Evolutionary conservation across 2,329 filamentous ascomycete genomes (phyloP).

Genomic region (Pseudogymnoascus sp.): DNA sequence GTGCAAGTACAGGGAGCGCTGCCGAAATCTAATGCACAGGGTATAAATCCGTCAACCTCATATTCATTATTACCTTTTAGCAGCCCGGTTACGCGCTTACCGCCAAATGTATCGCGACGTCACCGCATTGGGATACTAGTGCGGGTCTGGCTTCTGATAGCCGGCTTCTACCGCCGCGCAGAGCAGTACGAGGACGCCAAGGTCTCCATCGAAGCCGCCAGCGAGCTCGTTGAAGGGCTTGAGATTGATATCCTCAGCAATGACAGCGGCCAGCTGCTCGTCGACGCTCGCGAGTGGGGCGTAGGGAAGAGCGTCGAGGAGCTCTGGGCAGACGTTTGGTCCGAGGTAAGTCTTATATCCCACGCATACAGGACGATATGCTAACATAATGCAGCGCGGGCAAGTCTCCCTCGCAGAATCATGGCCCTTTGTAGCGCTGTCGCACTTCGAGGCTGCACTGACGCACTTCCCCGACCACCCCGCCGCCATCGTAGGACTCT

Average conservation of each 20-base stretch:
- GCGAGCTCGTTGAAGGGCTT: conserved; percentile 63
- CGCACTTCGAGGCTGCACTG: conserved; percentile 75
- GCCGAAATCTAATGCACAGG: background rate
- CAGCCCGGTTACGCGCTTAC: conserved; percentile 35
- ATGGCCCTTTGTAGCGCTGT: conserved; percentile 59
- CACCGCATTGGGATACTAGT: conserved; percentile 52
- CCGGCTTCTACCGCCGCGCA: conserved; percentile 78
- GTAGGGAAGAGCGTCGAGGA: conserved; percentile 75
- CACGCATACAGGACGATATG: conserved; percentile 7
- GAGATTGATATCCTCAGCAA: conserved; percentile 60
- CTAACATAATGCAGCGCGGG: conserved; percentile 29
- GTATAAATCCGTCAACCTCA: background rate
- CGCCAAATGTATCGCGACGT: conserved; percentile 45
- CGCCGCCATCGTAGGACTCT: conserved; percentile 71
- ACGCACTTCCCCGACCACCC: conserved; percentile 74
- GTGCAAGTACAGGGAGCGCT: background rate
- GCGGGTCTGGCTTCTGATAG: conserved; percentile 84
- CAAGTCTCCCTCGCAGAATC: conserved; percentile 24
- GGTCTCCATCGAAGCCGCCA: conserved; percentile 74
- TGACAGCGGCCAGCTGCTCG: conserved; percentile 53
- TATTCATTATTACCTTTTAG: background rate
- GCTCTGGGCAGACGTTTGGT: conserved; percentile 74
- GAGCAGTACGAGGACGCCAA: conserved; percentile 71
- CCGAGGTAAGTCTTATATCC: conserved; percentile 54
- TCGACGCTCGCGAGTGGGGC: conserved; percentile 66